A percentile compares a stretch with the other conserved stretches of the same genome.
Conservation (phyloP, 179 eudicot genomes). For the Nepenthes alata region DNA sequence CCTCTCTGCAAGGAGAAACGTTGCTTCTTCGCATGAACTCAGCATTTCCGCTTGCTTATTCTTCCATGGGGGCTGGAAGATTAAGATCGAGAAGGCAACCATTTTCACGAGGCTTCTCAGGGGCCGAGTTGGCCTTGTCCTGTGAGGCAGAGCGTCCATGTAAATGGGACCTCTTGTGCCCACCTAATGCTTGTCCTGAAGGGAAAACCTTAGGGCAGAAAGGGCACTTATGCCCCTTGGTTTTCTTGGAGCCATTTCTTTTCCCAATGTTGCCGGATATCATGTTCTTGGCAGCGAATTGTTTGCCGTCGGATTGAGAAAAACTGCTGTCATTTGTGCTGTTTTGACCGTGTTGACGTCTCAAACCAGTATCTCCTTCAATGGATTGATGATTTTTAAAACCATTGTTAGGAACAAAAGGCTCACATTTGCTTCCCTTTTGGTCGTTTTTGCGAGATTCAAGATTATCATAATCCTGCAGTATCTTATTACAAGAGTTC, state of each 20-base stretch:
- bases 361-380: conserved; percentile 41
- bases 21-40: conserved; percentile 26
- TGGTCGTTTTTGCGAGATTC: conserved; percentile 3
- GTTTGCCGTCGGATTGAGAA: background rate
- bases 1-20: conserved; percentile 6
- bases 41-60: conserved; percentile 36
- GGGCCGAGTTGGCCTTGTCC: conserved; percentile 2
- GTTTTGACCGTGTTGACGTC: background rate
- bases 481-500: conserved; percentile 15
- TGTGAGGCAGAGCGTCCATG: conserved; percentile 19
- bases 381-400: conserved; percentile 76
- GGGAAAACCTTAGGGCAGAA: conserved; percentile 69
- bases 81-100: conserved; percentile 54
- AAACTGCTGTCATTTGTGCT: background rate
- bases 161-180: conserved; percentile 92
- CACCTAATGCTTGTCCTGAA: conserved; percentile 94
- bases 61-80: conserved; percentile 68
- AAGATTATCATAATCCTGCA: conserved; percentile 4
- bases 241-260: conserved; percentile 25
- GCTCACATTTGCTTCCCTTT: conserved; percentile 34
- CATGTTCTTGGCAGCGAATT: background rate
- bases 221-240: conserved; percentile 61
- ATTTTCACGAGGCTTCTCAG: conserved; percentile 5
- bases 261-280: conserved; percentile 7
- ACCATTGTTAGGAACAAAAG: conserved; percentile 41